Evolutionary conservation across 2,329 filamentous ascomycete species (phyloP).

Genomic region (Tolypocladium ophioglossoides): DNA sequence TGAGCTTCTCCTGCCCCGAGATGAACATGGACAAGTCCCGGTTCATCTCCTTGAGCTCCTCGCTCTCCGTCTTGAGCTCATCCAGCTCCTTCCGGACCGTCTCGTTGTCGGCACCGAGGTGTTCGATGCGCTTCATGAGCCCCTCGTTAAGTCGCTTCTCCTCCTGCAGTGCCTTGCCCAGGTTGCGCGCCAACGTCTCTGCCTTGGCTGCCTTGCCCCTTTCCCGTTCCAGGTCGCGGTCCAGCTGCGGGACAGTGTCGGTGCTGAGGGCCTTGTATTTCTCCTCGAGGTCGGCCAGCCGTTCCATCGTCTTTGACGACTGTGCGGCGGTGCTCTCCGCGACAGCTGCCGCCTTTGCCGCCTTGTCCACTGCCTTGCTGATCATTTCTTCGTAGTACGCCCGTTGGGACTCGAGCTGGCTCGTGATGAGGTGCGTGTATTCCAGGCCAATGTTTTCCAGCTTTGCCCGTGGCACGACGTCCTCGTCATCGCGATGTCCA

Average conservation of each 20-base stretch:
- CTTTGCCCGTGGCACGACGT: conserved; percentile 61
- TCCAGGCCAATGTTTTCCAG: conserved; percentile 76
- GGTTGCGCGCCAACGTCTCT: conserved; percentile 61
- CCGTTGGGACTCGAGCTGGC: conserved; percentile 85
- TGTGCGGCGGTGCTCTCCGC: conserved; percentile 51
- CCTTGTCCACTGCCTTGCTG: conserved; percentile 82
- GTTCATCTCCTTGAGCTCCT: conserved; percentile 75
- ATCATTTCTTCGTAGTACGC: conserved; percentile 92
- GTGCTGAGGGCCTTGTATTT: conserved; percentile 33
- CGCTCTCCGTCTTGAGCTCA: conserved; percentile 50
- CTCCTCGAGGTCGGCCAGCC: conserved; percentile 40
- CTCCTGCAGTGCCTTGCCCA: conserved; percentile 70
- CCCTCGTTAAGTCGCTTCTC: conserved; percentile 78
- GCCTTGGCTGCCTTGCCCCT: conserved; percentile 60
- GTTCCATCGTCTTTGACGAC: conserved; percentile 36
- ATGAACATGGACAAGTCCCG: conserved; percentile 83
- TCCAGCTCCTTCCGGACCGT: conserved; percentile 45
- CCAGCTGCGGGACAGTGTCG: conserved; percentile 55
- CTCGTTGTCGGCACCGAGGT: conserved; percentile 54
- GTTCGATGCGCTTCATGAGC: conserved; percentile 71
- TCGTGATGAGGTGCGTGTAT: conserved; percentile 88
- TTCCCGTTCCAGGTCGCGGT: conserved; percentile 62
- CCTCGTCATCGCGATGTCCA: conserved; percentile 36
- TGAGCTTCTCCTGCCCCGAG: conserved; percentile 69
- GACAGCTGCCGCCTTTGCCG: conserved; percentile 56